Evolutionary conservation across 768 basidiomycete genomes (phyloP), one percentile per base, ranked within the genome.

Genomic region (Polyporus arcularius): DNA sequence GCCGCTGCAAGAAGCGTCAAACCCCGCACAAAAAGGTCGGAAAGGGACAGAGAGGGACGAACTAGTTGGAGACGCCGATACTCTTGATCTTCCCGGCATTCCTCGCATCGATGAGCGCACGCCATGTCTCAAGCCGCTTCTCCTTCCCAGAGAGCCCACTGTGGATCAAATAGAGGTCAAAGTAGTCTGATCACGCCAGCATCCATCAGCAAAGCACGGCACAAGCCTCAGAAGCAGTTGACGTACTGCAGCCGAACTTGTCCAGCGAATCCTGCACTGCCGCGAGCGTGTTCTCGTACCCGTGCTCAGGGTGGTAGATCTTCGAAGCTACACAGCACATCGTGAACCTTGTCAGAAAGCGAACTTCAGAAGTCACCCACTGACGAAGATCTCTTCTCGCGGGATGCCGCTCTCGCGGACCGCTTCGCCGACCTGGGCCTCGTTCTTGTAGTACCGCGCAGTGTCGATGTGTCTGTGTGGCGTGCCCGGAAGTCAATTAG

Each of bases 381-480:
- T 90, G 67, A 92, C 82, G 72, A 90, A 92, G 31, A 90, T 63
- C 14, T 89, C 82, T 18, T 77, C 76, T 58, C 89, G 75, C 0
- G 75, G 62, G 12, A 91, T 57, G 2, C 80, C 83, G 46, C 81
- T 83, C 50, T 83, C 82, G 58, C 76, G 75, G 31, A 88, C 71
- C 0, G 87, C 87, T 28, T 80, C 75, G 0, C 84, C 86, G 14
- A 89, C 87, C 8, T 78, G 78, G 3, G 78, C 78, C 67, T 90
- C 88, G 61, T 89, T 89, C 61, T 74, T 77, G 70, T 92, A 92
- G 42, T 79, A 77, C 62, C 88, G 84, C 1, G 90, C 90, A 4
- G 88, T 82, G 70, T 92, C 90, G 43, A 92, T 75, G 57, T 90
- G 90, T 55, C 90, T 89, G 26, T n/a, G 6, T 8, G 6, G 4